Evolutionary conservation across 139 green algal genomes (phyloP).

Genomic region (Chlamydomonas sp.): DNA sequence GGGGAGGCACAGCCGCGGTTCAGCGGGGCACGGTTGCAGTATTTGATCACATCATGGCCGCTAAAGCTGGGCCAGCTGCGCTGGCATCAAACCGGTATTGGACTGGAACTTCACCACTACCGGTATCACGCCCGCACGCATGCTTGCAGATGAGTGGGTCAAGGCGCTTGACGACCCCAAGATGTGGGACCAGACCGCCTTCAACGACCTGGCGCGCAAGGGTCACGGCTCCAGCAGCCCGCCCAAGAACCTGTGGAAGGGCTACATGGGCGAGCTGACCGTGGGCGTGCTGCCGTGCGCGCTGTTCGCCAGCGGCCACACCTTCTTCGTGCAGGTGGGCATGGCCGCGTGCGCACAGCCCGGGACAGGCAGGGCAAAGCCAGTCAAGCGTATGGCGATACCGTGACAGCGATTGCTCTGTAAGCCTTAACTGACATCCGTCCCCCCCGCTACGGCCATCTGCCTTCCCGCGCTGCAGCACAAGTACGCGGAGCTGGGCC

Average conservation of each 20-base stretch:
- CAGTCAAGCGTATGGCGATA: no score
- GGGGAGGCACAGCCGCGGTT: no score
- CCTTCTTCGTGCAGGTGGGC: conserved; percentile 80
- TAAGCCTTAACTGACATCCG: no score
- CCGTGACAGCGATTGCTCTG: no score
- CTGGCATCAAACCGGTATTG: no score
- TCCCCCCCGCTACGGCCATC: no score
- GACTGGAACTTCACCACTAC: no score
- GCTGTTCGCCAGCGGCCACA: conserved; percentile 86
- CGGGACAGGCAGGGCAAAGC: no score
- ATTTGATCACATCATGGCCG: no score
- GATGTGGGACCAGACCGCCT: conserved; percentile 91
- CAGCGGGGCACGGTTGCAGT: no score
- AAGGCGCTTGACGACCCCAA: conserved; percentile 66
- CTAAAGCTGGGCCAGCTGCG: no score
- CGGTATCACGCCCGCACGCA: no score
- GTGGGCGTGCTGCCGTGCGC: conserved; percentile 85
- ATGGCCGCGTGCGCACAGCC: not conserved
- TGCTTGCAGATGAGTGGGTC: conserved; percentile 61
- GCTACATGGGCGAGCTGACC: conserved; percentile 69
- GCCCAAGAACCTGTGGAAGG: conserved; percentile 48
- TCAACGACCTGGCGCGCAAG: conserved; percentile 82
- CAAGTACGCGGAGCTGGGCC: conserved; percentile 66
- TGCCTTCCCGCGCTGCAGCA: conserved; percentile 58
- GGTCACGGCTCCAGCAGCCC: not conserved